Percentiles rank a stretch among this genome's conserved stretches.
phyloP scores from a whole-genome alignment of 2,329 filamentous ascomycete species.

The Ilyonectria sp. region DNA sequence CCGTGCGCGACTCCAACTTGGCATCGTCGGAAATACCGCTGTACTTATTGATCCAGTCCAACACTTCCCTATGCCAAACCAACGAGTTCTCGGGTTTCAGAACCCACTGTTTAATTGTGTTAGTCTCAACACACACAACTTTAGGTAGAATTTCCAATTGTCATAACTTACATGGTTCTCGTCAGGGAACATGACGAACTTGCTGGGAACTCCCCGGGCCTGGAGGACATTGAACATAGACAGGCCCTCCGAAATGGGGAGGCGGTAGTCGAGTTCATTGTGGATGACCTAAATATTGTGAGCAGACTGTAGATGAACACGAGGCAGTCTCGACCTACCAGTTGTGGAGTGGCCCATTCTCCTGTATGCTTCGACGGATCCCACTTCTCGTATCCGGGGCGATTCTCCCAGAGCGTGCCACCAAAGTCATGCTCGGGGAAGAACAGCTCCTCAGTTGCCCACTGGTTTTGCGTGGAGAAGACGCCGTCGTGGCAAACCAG shows the following conservation, averaged over 20 bases:
- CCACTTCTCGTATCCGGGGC: conserved; percentile 77
- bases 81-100: conserved; percentile 92
- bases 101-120: conserved; percentile 74
- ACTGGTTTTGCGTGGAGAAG: conserved; percentile 79
- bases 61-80: conserved; percentile 89
- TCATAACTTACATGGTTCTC: conserved; percentile 69
- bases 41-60: conserved; percentile 82
- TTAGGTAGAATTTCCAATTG: not conserved
- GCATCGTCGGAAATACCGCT: conserved; percentile 59
- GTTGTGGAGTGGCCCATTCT: conserved; percentile 88
- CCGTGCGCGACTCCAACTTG: conserved; percentile 38
- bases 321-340: conserved; percentile 65
- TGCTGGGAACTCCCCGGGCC: conserved; percentile 80
- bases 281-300: conserved; percentile 74
- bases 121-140: not conserved
- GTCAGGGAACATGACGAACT: conserved; percentile 85
- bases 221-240: conserved; percentile 91
- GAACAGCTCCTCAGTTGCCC: conserved; percentile 78
- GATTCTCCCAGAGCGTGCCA: conserved; percentile 73
- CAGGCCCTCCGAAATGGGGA: conserved; percentile 88
- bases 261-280: conserved; percentile 89
- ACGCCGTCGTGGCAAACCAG: conserved; percentile 92
- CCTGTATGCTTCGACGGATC: conserved; percentile 75
- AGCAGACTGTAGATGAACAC: conserved; percentile 3
- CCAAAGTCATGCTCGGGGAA: conserved; percentile 79